phyloP scores from a whole-genome alignment of 164 flowering plant species.

The Protea cynaroides region DNA sequence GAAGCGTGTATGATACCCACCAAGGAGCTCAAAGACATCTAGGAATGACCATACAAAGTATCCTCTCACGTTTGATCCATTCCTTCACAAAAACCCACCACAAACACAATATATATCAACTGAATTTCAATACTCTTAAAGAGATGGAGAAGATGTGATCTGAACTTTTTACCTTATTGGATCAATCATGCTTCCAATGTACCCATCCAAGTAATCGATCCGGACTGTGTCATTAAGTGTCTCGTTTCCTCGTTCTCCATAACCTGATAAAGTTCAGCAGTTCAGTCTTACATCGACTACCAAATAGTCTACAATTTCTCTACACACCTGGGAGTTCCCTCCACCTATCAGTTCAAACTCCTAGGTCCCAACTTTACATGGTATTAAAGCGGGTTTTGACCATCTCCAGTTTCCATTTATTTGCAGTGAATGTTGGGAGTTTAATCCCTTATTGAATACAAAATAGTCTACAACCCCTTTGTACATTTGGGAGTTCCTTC shows the following conservation, averaged over 20 bases:
- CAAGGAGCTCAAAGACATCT: constrained; percentile 39
- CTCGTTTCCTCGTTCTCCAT: constrained; percentile 8
- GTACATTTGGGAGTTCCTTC: too few relatives aligned
- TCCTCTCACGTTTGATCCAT: constrained; percentile 43
- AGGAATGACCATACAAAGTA: constrained; percentile 50
- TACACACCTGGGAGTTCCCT: too few relatives aligned
- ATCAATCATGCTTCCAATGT: constrained; percentile 14
- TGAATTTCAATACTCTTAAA: not conserved
- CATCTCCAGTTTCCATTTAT: too few relatives aligned
- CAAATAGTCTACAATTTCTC: too few relatives aligned
- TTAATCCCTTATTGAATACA: too few relatives aligned
- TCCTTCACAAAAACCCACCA: too few relatives aligned
- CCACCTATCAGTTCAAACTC: too few relatives aligned
- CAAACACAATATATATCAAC: not conserved
- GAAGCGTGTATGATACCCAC: constrained; percentile 26
- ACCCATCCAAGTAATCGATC: constrained; percentile 17
- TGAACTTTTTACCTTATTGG: constrained; percentile 28
- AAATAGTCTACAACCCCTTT: too few relatives aligned
- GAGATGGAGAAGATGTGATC: not conserved
- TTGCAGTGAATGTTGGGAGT: too few relatives aligned
- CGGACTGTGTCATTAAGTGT: constrained; percentile 22
- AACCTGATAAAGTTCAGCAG: constrained; percentile 8
- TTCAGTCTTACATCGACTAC: too few relatives aligned
- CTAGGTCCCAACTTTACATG: too few relatives aligned
- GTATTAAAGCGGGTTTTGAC: too few relatives aligned